Evolutionary conservation across 176 grass and related monocot genomes (phyloP).

Genomic region (Eragrostis curvula): DNA sequence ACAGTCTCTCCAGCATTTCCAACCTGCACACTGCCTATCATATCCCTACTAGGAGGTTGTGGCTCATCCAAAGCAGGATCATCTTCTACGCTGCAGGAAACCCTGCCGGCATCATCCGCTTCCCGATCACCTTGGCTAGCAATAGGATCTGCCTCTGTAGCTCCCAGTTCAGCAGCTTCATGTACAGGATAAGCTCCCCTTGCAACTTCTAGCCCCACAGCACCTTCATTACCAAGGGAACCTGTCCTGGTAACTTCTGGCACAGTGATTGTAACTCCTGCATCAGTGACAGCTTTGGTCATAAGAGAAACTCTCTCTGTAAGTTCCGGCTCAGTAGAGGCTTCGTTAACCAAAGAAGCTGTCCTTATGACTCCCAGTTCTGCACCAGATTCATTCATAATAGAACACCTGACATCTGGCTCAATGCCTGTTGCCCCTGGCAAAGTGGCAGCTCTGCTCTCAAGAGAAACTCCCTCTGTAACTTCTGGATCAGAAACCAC

Average conservation of each 20-base stretch:
- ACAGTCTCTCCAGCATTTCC: conserved; percentile 29
- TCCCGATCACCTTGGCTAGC: conserved; percentile 1
- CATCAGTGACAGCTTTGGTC: conserved; percentile 9
- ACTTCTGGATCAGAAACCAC: neutral
- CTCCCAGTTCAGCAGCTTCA: conserved; percentile 30
- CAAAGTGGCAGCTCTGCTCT: neutral
- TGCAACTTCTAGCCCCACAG: conserved; percentile 20
- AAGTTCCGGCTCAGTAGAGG: neutral
- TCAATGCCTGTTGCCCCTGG: conserved; percentile 3
- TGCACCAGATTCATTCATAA: neutral
- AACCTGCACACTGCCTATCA: conserved; percentile 1
- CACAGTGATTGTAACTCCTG: neutral
- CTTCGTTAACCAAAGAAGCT: conserved; percentile 30
- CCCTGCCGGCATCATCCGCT: neutral
- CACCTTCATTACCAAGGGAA: conserved; percentile 22
- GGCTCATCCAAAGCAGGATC: conserved; percentile 34
- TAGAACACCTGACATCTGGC: neutral
- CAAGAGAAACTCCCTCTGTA: conserved; percentile 2
- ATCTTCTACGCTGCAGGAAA: conserved; percentile 21
- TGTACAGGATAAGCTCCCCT: conserved; percentile 24
- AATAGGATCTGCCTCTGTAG: neutral
- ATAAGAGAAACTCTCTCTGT: neutral
- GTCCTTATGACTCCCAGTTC: neutral
- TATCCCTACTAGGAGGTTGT: conserved; percentile 11
- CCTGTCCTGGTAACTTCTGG: neutral